These are phyloP conservation scores for Orbilia brochopaga DNA, from an alignment of 2,329 filamentous ascomycete genomes.

Conservation along the genomic window DNA sequence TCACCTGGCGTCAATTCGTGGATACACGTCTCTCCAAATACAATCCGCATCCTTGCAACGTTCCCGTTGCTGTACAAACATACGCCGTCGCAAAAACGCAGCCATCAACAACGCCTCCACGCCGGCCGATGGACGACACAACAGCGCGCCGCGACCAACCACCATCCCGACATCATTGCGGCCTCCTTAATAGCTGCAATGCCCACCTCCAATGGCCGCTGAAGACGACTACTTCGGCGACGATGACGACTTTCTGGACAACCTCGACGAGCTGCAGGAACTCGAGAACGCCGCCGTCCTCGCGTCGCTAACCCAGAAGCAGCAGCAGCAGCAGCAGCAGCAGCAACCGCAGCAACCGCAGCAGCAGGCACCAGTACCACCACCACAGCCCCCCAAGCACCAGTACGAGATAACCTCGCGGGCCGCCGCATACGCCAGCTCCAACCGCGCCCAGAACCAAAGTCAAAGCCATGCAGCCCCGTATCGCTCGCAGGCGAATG, in stretches of 20 bases:
- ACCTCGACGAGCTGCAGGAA: conserved; percentile 47
- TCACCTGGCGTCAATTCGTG: too few species aligned
- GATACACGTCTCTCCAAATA: too few species aligned
- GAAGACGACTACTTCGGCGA: conserved; percentile 50
- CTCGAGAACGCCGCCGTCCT: conserved; percentile 46
- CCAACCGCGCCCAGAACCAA: conserved; percentile 20
- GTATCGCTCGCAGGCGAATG: conserved; percentile 17
- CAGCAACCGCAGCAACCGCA: background rate
- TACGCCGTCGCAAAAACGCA: background rate
- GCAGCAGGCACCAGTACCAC: background rate
- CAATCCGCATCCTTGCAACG: too few species aligned
- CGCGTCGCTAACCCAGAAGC: conserved; percentile 48
- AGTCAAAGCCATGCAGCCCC: conserved; percentile 14
- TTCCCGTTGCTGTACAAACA: background rate
- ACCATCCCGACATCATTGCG: conserved; percentile 13
- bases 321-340: conserved; percentile 24
- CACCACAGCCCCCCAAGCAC: conserved; percentile 22
- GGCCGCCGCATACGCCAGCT: conserved; percentile 20
- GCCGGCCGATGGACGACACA: conserved; percentile 1
- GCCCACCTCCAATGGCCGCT: conserved; percentile 45
- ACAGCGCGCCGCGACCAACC: background rate
- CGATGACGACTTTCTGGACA: conserved; percentile 40
- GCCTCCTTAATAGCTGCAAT: conserved; percentile 26
- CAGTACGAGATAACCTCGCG: conserved; percentile 44
- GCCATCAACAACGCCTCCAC: background rate